Base-by-base conservation (phyloP, 202 grass and related monocot genomes). In the Bolboschoenoplectus hybrid region DNA sequence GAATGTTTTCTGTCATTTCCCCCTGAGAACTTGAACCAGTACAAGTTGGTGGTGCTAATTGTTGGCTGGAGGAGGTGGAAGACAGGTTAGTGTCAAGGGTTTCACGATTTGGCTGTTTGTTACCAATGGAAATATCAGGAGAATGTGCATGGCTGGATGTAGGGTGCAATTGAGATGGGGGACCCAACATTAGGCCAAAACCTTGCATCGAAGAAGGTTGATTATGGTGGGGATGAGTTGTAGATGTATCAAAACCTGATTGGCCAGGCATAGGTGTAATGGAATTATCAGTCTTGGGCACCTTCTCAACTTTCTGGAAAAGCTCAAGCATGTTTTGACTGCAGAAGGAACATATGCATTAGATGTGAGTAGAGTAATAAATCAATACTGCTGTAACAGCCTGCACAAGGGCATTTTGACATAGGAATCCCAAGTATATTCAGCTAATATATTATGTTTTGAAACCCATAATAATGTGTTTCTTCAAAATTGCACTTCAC, bases 271-370 rank as follows among this genome's bases (percentile, higher is more conserved):
- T 67, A 82, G 86, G 64, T 83, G 70, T 40, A 87, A 81, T 65
- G 51, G 82, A 61, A 79, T 86, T 89, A 79, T 81, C 87, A 74
- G 88, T 87, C 81, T 88, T 90, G 84, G 97, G 81, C 60, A 67
- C 88, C 81, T 93, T 94, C 73, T 97, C 97, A 77, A 94, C 91
- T 87, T 97, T 99, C 80, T 99, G 94, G 86, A 99, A 92, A 89
- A 99, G 97, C 82, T 99, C 92, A 65, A 97, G 94, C 94, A 99
- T 97, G 82, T 99, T 89, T 91, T 99, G 92, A 89, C 97, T 99
- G 88, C 92, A 96, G 79, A 69, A 67, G 71, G 71, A 49, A 77
- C 38, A 60, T 60, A 20, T 44, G 4, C 35, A 80, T 80, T 80
- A 80, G 55, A 43, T 41, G 14, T 16, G 44, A 80, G 35, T 39